phyloP scores from a whole-genome alignment of 1,139 yeast species.

The Magnusiomyces sp. region DNA sequence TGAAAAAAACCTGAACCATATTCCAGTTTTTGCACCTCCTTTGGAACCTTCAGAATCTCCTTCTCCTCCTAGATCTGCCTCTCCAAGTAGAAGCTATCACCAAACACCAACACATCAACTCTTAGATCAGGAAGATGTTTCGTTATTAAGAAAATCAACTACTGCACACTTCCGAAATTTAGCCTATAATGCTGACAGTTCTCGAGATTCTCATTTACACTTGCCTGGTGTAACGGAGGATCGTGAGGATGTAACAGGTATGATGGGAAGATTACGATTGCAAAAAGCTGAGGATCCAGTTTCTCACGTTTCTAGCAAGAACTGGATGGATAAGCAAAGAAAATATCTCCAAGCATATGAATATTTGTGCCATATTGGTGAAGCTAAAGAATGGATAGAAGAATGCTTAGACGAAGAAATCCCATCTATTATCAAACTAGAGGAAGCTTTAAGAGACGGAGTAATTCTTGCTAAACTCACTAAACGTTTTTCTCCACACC shows the following conservation, averaged over 20 bases:
- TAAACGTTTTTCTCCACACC: conserved; percentile 58
- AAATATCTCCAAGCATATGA: conserved; percentile 54
- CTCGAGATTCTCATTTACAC: conserved; percentile 9
- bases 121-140: conserved; percentile 11
- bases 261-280: conserved; percentile 31
- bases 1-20: too few species aligned
- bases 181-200: conserved; percentile 6
- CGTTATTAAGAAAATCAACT: conserved; percentile 10
- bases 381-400: conserved; percentile 75
- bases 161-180: conserved; percentile 12
- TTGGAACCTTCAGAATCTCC: background rate
- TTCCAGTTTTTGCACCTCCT: too few species aligned
- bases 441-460: conserved; percentile 72
- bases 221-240: conserved; percentile 25
- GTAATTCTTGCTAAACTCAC: conserved; percentile 76
- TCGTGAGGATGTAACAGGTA: conserved; percentile 32
- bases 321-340: conserved; percentile 39
- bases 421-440: conserved; percentile 46
- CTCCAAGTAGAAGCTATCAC: background rate
- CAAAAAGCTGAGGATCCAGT: conserved; percentile 28
- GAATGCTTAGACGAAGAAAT: conserved; percentile 43
- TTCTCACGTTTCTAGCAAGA: conserved; percentile 24
- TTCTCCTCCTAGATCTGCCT: background rate
- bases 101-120: background rate
- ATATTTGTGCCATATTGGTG: conserved; percentile 80